Conservation (phyloP, 169 alveolate species). For the Cardiosporidium cionae region DNA sequence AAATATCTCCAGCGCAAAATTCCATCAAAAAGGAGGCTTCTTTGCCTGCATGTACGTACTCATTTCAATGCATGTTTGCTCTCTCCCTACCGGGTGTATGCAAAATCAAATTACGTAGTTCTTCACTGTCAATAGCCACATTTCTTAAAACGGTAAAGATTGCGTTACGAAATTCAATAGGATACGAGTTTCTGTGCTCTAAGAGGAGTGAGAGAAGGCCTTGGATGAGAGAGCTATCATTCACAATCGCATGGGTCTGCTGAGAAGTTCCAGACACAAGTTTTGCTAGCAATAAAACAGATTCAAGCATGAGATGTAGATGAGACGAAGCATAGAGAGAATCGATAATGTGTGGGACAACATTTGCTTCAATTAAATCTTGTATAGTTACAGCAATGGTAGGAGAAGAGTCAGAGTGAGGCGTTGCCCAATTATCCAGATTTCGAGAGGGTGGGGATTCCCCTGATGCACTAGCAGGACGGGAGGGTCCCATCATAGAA, state of each 20-base stretch:
- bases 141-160: slow-evolving; percentile 24
- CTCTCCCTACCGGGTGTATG: slow-evolving; percentile 14
- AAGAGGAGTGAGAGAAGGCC: slow-evolving; percentile 9
- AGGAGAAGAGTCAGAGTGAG: not conserved
- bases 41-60: slow-evolving; percentile 30
- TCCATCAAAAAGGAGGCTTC: slow-evolving; percentile 29
- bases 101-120: slow-evolving; percentile 24
- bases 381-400: slow-evolving; percentile 23
- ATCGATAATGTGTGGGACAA: slow-evolving; percentile 23
- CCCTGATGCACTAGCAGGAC: too few species aligned
- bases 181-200: slow-evolving; percentile 5
- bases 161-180: slow-evolving; percentile 28
- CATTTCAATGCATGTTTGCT: slow-evolving; percentile 20
- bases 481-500: too few species aligned
- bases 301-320: slow-evolving; percentile 28
- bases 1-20: slow-evolving; percentile 17
- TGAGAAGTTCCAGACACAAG: slow-evolving; percentile 26
- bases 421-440: too few species aligned
- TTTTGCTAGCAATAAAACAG: slow-evolving; percentile 23
- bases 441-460: too few species aligned
- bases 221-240: slow-evolving; percentile 17
- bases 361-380: slow-evolving; percentile 11
- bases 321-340: slow-evolving; percentile 27
- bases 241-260: slow-evolving; percentile 28
- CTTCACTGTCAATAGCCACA: slow-evolving; percentile 5